phyloP scores from a whole-genome alignment of 148 eudicot genomes.

The Chenopodium album region DNA sequence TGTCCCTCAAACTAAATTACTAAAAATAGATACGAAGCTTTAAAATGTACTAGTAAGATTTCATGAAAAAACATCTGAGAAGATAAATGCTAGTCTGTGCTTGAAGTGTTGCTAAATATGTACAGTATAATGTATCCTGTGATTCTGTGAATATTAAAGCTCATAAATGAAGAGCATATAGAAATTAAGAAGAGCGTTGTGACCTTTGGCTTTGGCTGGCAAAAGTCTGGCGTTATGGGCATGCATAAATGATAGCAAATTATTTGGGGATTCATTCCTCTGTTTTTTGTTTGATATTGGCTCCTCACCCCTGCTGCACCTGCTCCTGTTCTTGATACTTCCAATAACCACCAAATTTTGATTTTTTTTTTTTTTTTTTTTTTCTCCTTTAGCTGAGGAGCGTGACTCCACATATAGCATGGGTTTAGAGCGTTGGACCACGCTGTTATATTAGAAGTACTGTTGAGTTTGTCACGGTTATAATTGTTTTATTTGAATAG shows the following conservation, averaged over 20 bases:
- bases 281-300: not conserved
- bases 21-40: too few relatives aligned
- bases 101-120: not conserved
- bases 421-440: not conserved
- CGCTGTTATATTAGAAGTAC: not conserved
- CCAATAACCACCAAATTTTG: not conserved
- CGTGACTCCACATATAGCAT: not conserved
- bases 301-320: not conserved
- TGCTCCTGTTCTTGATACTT: not conserved
- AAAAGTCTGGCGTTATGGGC: constrained; percentile 10
- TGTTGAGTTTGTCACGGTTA: not conserved
- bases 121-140: not conserved
- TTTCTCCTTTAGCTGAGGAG: too few relatives aligned
- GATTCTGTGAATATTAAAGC: not conserved
- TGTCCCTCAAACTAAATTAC: too few relatives aligned
- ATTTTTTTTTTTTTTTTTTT: too few relatives aligned
- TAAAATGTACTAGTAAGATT: not conserved
- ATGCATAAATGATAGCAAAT: not conserved
- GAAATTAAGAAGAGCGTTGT: not conserved
- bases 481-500: too few relatives aligned
- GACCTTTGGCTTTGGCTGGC: constrained; percentile 10
- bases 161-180: constrained; percentile 22
- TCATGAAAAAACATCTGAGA: not conserved
- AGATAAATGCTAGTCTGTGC: not conserved
- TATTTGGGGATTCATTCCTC: not conserved